Conservation (phyloP, 2,329 filamentous ascomycete genomes). For the Fusarium sp. region DNA sequence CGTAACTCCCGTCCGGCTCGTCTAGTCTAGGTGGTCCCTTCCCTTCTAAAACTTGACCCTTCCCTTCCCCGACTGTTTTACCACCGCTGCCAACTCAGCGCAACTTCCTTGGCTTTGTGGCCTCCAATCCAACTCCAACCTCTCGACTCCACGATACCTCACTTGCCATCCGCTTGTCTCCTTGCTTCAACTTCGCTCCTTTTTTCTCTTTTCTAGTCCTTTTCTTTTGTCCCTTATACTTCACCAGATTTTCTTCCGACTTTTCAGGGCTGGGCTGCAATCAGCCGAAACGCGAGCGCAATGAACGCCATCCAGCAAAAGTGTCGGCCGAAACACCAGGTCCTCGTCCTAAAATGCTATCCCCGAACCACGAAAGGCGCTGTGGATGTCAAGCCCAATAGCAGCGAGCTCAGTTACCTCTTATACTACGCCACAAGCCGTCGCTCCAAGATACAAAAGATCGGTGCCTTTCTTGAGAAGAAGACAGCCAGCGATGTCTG, state of each 20-base stretch:
- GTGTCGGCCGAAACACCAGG: conserved; percentile 94
- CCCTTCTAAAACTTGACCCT: conserved; percentile 35
- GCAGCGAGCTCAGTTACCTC: conserved; percentile 95
- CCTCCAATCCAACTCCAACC: conserved; percentile 6
- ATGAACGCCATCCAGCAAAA: conserved; percentile 76
- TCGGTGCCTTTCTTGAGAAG: conserved; percentile 93
- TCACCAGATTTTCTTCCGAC: background rate
- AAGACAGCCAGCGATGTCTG: conserved; percentile 92
- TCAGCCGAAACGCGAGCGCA: conserved; percentile 38
- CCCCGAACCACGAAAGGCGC: conserved; percentile 91
- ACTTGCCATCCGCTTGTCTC: conserved; percentile 9
- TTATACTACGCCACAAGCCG: conserved; percentile 97
- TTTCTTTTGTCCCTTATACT: background rate
- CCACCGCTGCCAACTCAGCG: conserved; percentile 31
- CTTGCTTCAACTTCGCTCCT: conserved; percentile 2
- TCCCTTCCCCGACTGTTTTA: conserved; percentile 32
- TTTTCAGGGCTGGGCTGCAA: conserved; percentile 37
- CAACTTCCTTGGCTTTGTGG: conserved; percentile 35
- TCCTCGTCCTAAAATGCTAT: conserved; percentile 95
- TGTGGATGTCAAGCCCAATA: conserved; percentile 94
- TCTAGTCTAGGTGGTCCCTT: conserved; percentile 18
- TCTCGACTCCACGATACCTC: conserved; percentile 5
- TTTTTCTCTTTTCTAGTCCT: background rate
- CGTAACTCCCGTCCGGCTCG: conserved; percentile 31
- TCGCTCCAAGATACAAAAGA: conserved; percentile 94